Evolutionary conservation across 2,329 filamentous ascomycete genomes (phyloP).

Genomic region (Trichophaea hybrida): DNA sequence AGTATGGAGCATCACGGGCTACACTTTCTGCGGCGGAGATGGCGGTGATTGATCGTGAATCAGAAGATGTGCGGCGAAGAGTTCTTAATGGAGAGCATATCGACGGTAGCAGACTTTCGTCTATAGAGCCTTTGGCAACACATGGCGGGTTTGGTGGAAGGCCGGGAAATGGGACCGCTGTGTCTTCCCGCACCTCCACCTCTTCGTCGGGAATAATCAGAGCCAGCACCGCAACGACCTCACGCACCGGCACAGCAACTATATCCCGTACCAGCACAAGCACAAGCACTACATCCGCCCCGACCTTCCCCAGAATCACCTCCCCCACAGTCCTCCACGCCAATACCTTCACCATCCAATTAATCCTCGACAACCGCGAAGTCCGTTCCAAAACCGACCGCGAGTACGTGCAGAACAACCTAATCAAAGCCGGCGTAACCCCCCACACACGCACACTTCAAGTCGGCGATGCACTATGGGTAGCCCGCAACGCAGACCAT

Average conservation of each 20-base stretch:
- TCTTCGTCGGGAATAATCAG: background rate
- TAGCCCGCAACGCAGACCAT: slow-evolving; percentile 44
- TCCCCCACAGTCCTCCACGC: background rate
- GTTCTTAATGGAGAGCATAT: background rate
- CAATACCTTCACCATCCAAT: slow-evolving; percentile 51
- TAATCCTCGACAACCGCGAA: slow-evolving; percentile 63
- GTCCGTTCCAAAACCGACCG: slow-evolving; percentile 53
- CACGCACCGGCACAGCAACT: background rate
- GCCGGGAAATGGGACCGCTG: background rate
- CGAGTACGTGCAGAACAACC: slow-evolving; percentile 61
- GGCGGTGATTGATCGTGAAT: background rate
- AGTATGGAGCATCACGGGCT: slow-evolving; percentile 6
- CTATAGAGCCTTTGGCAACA: background rate
- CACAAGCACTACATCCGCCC: background rate
- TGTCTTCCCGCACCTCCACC: background rate
- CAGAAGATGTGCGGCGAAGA: background rate
- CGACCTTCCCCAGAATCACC: background rate
- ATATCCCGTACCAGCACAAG: background rate
- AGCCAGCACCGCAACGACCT: background rate
- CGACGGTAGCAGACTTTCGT: no score
- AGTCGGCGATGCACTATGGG: slow-evolving; percentile 64
- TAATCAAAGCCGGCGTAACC: slow-evolving; percentile 49
- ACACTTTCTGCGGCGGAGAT: background rate
- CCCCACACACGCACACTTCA: slow-evolving; percentile 55
- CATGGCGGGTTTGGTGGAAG: background rate